Evolutionary conservation across 768 basidiomycete genomes (phyloP), one percentile per base, ranked within the genome.

Genomic region (Psilocybe cyanescens): DNA sequence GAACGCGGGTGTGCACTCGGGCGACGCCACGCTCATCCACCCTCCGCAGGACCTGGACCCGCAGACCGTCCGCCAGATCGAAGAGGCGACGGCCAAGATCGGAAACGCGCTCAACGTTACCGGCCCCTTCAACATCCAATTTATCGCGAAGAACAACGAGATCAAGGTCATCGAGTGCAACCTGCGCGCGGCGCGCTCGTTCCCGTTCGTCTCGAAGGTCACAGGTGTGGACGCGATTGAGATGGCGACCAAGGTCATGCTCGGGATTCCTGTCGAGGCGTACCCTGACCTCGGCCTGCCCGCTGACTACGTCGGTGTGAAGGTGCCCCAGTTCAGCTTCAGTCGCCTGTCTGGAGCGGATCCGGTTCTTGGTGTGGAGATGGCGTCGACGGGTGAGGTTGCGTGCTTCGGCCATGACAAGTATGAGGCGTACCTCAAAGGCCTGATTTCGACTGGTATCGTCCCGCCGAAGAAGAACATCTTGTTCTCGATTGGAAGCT

Each of bases 101-200:
- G 97, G 95, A 31, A 92, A 95, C 60, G 97, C 97, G 12, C 86
- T 99, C 60, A 97, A 99, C 72, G 96, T 99, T 49, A 98, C 97
- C 4, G 97, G 97, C 5, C 97, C 97, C 1, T 99, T 91, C 87
- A 99, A 99, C 73, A 99, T 99, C 72, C 97, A 99, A 80, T 98
- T 99, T 79, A 98, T 99, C 68, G 97, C 97, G 54, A 99, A 99
- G 86, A 92, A 99, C 79, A 99, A 98, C 79, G 97, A 98, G 76
- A 99, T 99, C 83, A 99, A 99, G 83, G 97, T 99, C 69, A 99
- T 99, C 74, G 97, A 99, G 75, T 99, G 97, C 78, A 99, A 99
- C 78, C 81, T 99, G 35, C 94, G 97, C 58, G 97, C 97, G 0
- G 97, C 97, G 24, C 87, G 97, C 63, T 98, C 97, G 0, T 98